Conservation (phyloP, 257 asterid species). For the Capsicum baccatum region DNA sequence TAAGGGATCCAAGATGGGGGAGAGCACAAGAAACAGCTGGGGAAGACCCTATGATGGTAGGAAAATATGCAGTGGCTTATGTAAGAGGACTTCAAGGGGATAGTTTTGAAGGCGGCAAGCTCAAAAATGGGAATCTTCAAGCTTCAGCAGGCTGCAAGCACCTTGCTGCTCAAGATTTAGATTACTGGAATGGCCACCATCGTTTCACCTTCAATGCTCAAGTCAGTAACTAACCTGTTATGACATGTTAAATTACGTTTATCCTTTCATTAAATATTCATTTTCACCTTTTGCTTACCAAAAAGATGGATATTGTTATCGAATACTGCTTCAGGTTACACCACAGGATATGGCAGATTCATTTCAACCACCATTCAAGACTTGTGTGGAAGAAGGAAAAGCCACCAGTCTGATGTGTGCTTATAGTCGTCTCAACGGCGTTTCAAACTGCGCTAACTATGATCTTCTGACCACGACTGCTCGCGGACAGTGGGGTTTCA, state of each 20-base stretch:
- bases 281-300: neutral
- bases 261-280: neutral
- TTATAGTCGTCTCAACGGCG: slow-evolving; percentile 68
- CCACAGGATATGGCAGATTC: slow-evolving; percentile 76
- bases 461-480: slow-evolving; percentile 55
- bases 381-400: slow-evolving; percentile 58
- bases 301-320: neutral
- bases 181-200: slow-evolving; percentile 61
- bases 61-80: slow-evolving; percentile 49
- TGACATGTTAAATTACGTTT: neutral
- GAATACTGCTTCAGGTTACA: slow-evolving; percentile 48
- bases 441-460: slow-evolving; percentile 69
- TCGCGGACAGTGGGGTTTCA: slow-evolving; percentile 70
- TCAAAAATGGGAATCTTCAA: slow-evolving; percentile 51
- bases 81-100: slow-evolving; percentile 89
- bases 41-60: slow-evolving; percentile 48
- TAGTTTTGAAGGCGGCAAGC: slow-evolving; percentile 59
- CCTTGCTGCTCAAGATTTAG: slow-evolving; percentile 79
- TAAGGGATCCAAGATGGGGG: slow-evolving; percentile 58
- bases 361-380: slow-evolving; percentile 70
- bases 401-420: slow-evolving; percentile 79
- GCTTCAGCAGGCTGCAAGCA: slow-evolving; percentile 88
- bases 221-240: slow-evolving; percentile 35
- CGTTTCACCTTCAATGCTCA: slow-evolving; percentile 67
- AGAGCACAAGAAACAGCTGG: slow-evolving; percentile 56